Conservation (phyloP, 306 rosid genomes). For the Hippophae tibetana region DNA sequence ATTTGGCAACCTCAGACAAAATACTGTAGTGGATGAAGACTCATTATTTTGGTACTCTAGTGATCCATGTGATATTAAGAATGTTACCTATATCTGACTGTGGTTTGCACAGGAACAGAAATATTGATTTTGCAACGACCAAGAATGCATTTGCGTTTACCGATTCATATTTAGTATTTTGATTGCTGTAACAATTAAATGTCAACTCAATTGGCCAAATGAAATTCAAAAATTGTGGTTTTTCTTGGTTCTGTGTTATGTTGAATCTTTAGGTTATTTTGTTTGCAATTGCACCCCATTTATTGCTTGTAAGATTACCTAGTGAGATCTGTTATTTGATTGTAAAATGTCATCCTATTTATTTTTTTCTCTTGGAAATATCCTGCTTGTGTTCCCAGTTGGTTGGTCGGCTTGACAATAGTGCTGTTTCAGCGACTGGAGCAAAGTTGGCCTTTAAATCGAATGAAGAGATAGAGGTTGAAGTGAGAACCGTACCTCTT, state of each 20-base stretch:
- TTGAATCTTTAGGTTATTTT: background rate
- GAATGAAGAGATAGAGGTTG: conserved; percentile 75
- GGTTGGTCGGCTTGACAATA: conserved; percentile 93
- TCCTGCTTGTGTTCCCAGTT: conserved; percentile 42
- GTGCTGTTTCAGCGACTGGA: conserved; percentile 92
- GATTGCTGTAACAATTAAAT: background rate
- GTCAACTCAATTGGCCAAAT: background rate
- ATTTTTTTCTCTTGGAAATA: background rate
- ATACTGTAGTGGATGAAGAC: no score
- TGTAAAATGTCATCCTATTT: background rate
- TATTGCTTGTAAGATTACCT: background rate
- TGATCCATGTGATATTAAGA: no score
- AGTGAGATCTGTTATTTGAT: background rate
- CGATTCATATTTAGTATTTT: background rate
- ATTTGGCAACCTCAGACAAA: no score
- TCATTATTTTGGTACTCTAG: no score
- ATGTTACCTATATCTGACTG: no score
- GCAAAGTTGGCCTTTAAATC: conserved; percentile 93
- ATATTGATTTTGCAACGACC: no score
- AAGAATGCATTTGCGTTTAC: no score
- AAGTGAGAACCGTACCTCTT: conserved; percentile 72
- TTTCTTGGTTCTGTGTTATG: background rate
- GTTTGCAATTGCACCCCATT: background rate
- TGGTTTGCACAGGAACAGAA: no score
- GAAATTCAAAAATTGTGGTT: no score